Evolutionary conservation across 208 protist genomes (phyloP).

Genomic region (Trypanosomatidae sp.): DNA sequence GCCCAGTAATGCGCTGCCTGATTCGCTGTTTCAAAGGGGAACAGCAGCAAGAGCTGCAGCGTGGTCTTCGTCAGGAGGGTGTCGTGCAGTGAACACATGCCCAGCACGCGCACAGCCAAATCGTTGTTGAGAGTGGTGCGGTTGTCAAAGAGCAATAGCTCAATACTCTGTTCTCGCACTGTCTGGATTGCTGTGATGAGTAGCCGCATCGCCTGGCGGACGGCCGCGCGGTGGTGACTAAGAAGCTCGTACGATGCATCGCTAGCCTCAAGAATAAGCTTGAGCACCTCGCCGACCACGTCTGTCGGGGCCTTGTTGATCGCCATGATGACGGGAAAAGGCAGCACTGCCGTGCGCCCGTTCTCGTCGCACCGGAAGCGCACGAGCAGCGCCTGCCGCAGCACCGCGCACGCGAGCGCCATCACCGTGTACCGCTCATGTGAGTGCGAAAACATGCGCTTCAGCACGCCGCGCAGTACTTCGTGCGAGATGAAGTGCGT

Average conservation of each 20-base stretch:
- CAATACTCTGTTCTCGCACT: conserved; percentile 47
- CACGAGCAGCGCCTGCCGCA: conserved; percentile 62
- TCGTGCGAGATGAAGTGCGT: conserved; percentile 79
- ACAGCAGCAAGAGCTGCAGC: conserved; percentile 60
- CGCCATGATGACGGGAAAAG: conserved; percentile 72
- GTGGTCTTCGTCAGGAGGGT: conserved; percentile 55
- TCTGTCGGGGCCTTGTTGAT: conserved; percentile 72
- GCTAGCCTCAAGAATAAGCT: conserved; percentile 46
- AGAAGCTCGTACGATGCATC: conserved; percentile 50
- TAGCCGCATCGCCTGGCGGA: conserved; percentile 70
- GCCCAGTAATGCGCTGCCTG: conserved; percentile 55
- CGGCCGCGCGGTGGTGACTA: conserved; percentile 61
- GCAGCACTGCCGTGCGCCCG: conserved; percentile 30
- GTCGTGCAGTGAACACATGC: conserved; percentile 49
- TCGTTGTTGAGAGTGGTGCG: conserved; percentile 60
- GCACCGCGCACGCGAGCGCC: conserved; percentile 64
- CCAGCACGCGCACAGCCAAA: conserved; percentile 54
- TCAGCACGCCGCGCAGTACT: conserved; percentile 64
- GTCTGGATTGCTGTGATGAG: conserved; percentile 60
- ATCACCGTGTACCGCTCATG: conserved; percentile 71
- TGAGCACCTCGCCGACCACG: conserved; percentile 69
- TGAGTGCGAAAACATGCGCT: conserved; percentile 49
- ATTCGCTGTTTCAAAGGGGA: conserved; percentile 54
- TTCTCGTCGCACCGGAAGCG: conserved; percentile 33
- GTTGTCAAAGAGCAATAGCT: conserved; percentile 74